Percentiles rank a stretch among this genome's conserved stretches.
Evolutionary conservation across 306 rosid species (phyloP).

Genomic region (Vigna nakashimae): DNA sequence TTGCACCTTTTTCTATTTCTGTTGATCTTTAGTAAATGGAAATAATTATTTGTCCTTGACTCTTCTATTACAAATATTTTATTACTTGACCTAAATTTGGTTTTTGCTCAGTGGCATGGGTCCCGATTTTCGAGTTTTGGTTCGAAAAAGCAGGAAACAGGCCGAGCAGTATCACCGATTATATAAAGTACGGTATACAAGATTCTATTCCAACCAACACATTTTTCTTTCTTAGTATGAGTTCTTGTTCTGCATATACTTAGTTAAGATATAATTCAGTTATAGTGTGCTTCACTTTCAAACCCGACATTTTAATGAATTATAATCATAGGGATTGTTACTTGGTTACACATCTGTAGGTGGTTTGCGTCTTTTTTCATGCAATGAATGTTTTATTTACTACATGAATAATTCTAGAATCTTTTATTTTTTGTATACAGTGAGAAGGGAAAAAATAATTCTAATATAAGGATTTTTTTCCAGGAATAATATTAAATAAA

Average conservation of each 20-base stretch:
- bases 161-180: slow-evolving; percentile 92
- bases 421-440: background rate
- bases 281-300: background rate
- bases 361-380: background rate
- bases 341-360: slow-evolving; percentile 11
- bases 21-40: slow-evolving; percentile 5
- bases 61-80: background rate
- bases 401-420: background rate
- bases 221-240: background rate
- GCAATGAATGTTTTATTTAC: slow-evolving; percentile 1
- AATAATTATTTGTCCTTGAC: slow-evolving; percentile 13
- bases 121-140: slow-evolving; percentile 96
- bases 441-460: slow-evolving; percentile 3
- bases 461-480: background rate
- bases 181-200: slow-evolving; percentile 65
- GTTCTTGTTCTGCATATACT: slow-evolving; percentile 3
- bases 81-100: slow-evolving; percentile 35
- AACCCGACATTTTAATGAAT: background rate
- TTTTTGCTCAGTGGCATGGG: slow-evolving; percentile 86
- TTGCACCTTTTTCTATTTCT: slow-evolving; percentile 22
- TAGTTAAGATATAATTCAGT: slow-evolving; percentile 23
- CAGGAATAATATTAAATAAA: background rate
- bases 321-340: background rate
- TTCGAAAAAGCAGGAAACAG: slow-evolving; percentile 95
- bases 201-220: slow-evolving; percentile 17